Conservation (phyloP, 1,284 basidiomycete species). For the Ustilago cynodontis region DNA sequence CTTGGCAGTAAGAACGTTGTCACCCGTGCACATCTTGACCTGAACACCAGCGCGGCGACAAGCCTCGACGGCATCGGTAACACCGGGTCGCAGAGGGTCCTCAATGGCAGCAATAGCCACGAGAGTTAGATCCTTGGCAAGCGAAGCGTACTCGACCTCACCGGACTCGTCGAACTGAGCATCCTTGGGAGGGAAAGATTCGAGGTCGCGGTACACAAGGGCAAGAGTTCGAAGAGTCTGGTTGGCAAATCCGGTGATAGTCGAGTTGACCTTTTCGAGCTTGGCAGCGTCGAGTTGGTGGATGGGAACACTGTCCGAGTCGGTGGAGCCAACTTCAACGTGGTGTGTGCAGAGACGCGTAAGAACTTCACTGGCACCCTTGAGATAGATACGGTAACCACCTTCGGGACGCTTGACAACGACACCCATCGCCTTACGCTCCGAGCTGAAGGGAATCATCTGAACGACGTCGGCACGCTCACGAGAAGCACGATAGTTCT, state of each 20-base stretch:
- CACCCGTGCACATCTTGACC: slow-evolving; percentile 99
- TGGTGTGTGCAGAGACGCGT: slow-evolving; percentile 80
- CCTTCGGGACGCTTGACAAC: slow-evolving; percentile 78
- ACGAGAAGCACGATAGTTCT: slow-evolving; percentile 79
- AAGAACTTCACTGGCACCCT: slow-evolving; percentile 94
- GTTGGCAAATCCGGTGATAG: slow-evolving; percentile 96
- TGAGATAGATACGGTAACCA: slow-evolving; percentile 81
- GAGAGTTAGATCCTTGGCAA: slow-evolving; percentile 82
- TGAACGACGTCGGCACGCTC: slow-evolving; percentile 80
- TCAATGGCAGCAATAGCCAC: slow-evolving; percentile 93
- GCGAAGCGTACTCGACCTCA: slow-evolving; percentile 78
- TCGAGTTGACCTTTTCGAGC: slow-evolving; percentile 83
- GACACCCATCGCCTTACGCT: slow-evolving; percentile 95
- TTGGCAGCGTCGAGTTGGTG: slow-evolving; percentile 72
- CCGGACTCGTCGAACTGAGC: slow-evolving; percentile 73
- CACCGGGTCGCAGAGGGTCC: slow-evolving; percentile 91
- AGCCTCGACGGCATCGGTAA: slow-evolving; percentile 85
- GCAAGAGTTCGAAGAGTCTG: slow-evolving; percentile 94
- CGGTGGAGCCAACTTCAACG: slow-evolving; percentile 76
- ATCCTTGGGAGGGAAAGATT: slow-evolving; percentile 81
- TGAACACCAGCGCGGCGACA: slow-evolving; percentile 91
- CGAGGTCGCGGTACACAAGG: slow-evolving; percentile 89
- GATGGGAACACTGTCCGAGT: slow-evolving; percentile 69
- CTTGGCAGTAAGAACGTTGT: slow-evolving; percentile 87
- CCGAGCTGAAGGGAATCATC: slow-evolving; percentile 94